Conservation (phyloP, 2,329 filamentous ascomycete species). For the Botrytis tulipae region DNA sequence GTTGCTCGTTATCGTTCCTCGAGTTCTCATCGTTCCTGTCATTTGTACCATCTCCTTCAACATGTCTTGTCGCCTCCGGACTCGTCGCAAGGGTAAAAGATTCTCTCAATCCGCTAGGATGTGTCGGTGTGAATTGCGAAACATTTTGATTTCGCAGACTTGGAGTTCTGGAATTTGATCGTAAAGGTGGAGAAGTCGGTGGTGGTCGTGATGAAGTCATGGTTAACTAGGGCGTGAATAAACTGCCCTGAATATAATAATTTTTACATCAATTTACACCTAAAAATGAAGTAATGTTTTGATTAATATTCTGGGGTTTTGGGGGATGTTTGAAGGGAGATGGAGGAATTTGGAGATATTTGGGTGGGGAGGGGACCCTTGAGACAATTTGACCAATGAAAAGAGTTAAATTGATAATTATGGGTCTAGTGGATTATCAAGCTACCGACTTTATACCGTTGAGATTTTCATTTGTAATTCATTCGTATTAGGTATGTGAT, state of each 20-base stretch:
- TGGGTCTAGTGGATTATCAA: background rate
- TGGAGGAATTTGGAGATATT: background rate
- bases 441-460: constrained; percentile 8
- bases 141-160: constrained; percentile 14
- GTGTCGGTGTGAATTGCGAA: constrained; percentile 27
- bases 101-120: constrained; percentile 36
- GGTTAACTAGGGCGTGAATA: background rate
- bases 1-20: background rate
- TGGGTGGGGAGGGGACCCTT: background rate
- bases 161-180: constrained; percentile 5
- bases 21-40: background rate
- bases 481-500: background rate
- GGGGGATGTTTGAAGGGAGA: background rate
- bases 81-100: constrained; percentile 32
- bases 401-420: background rate
- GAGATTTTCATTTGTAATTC: constrained; percentile 12
- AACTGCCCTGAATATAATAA: background rate
- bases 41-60: constrained; percentile 28
- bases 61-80: constrained; percentile 20
- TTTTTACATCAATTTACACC: constrained; percentile 7
- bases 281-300: constrained; percentile 8
- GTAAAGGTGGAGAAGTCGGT: constrained; percentile 10
- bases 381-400: background rate
- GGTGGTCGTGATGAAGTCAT: constrained; percentile 19
- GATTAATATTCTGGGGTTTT: background rate